These are phyloP conservation scores for Crassisporium funariophilum DNA, from an alignment of 768 basidiomycete genomes.

Conservation along the genomic window DNA sequence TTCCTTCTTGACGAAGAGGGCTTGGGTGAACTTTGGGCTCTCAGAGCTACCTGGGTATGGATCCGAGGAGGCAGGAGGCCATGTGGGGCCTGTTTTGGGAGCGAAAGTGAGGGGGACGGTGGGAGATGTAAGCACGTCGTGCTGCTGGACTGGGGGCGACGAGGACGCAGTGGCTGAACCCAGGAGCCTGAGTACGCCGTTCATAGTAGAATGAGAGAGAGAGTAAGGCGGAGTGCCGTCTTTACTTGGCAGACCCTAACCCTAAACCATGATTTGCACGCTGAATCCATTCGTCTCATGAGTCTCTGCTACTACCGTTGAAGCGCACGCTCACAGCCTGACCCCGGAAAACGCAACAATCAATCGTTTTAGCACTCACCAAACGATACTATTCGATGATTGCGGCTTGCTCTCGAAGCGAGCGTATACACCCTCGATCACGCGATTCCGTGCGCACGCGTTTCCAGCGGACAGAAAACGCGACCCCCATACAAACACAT, in stretches of 20 bases:
- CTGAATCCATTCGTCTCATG: too few relatives aligned
- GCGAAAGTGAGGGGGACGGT: conserved; percentile 14
- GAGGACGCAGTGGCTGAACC: conserved; percentile 39
- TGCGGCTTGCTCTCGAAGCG: too few relatives aligned
- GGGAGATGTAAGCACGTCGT: conserved; percentile 21
- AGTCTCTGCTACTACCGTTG: too few relatives aligned
- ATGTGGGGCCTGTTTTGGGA: conserved; percentile 40
- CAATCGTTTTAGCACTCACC: too few relatives aligned
- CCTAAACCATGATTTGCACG: conserved; percentile 8
- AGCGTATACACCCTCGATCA: too few relatives aligned
- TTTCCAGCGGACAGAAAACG: too few relatives aligned
- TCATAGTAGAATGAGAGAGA: conserved; percentile 44
- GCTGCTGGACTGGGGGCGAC: conserved; percentile 24
- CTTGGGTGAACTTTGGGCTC: conserved; percentile 37
- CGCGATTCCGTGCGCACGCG: too few relatives aligned
- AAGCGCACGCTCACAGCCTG: too few relatives aligned
- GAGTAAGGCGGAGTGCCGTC: neutral
- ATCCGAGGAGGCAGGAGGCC: conserved; percentile 48
- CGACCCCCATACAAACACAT: too few relatives aligned
- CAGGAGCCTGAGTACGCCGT: conserved; percentile 72
- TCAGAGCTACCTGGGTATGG: conserved; percentile 21
- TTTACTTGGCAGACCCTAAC: conserved; percentile 19
- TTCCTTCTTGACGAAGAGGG: conserved; percentile 57
- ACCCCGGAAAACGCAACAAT: too few relatives aligned
- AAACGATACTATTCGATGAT: too few relatives aligned